Evolutionary conservation across 2,329 filamentous ascomycete species (phyloP), one percentile per base, ranked within the genome.

Genomic region (Lomentospora prolificans): DNA sequence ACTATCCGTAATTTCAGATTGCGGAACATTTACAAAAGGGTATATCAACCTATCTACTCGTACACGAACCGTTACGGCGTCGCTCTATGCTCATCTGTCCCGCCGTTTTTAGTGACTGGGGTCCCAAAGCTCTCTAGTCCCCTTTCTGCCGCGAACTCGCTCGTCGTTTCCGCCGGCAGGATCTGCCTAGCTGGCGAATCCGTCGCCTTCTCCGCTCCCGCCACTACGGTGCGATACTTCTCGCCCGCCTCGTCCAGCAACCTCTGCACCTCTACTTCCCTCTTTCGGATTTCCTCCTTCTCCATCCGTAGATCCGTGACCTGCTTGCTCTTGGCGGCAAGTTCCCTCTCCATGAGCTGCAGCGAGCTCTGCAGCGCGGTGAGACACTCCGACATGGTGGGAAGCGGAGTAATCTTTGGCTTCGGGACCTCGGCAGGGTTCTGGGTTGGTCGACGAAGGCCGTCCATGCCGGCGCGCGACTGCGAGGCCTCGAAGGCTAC

Each of bases 401-500:
- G 91, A 24, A 96, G 71, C 2, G 90, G 85, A 4, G 87, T 85
- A 64, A 95, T 88, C 59, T 82, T 85, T 2, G 89, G 81, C 0
- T 67, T 56, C 9, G 31, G 19, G 8, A 55, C n/a, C 25, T 56
- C 50, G 28, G 44, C 24, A 7, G 59, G 55, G 12, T 55, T 55
- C n/a, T 51, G 48, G n/a, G 27, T 36, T 19, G 55, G 19, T 17
- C 50, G 24, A 25, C 55, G 33, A 22, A 87, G 64, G 0, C 84
- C 87, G 63, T 92, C 91, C 72, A 94, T 86, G n/a, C 90, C 92
- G 3, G 89, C 87, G 19, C 87, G 81, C 7, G 89, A 91, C 72
- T 97, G 92, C 3, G 89, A 86, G 9, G 84, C 82, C 69, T 96
- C 91, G 70, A 95, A 97, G 0, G 89, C 91, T 2, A 86, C 89